Evolutionary conservation across 2,329 filamentous ascomycete species (phyloP), one percentile per base, ranked within the genome.

Genomic region (Fonsecaea pugnacius): DNA sequence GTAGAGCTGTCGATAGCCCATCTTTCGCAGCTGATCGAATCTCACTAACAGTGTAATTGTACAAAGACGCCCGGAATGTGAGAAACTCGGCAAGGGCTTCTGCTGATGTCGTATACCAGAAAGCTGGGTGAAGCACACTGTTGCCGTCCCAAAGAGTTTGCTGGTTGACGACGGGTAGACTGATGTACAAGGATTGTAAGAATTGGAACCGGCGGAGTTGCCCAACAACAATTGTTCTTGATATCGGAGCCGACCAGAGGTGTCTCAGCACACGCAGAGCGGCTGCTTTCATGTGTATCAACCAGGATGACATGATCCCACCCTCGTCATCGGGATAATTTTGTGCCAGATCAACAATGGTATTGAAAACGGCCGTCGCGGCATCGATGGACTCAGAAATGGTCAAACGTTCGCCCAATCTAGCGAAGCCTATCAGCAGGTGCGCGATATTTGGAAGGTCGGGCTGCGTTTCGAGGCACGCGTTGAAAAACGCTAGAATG

Each of bases 361-460:
- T 85, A 78, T 99, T 94, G 73, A 99, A 92, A 14, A 99, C 80
- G 0, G 95, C 94, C 21, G 84, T 84, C 14, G 87, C 85, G 16
- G 85, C 82, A 12, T 88, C 85, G 75, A 96, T 78, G 54, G 92
- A 85, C 32, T 87, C 85, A 1, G 87, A 79, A 33, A 69, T 63
- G 43, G 62, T 55, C 43, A 71, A 53, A 4, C 58, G 60, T 43
- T 87, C 88, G 38, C 89, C 85, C 50, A 87, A 86, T 72, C 92
- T 96, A 62, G 85, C 85, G 75, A 99, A 97, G 0, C 95, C 95
- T 4, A 99, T 86, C 1, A 99, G 81, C 52, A 96, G 83, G 75
- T 99, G 96, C 0, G 94, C 95, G 70, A 99, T 89, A 1, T 90
- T 96, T 4, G 95, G 93, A 70, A 88, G 86, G 70, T 89, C 85